Percentiles rank a stretch among this genome's conserved stretches.
Conservation (phyloP, 192 early-diverging fungal species). For the Coemansia sp. region DNA sequence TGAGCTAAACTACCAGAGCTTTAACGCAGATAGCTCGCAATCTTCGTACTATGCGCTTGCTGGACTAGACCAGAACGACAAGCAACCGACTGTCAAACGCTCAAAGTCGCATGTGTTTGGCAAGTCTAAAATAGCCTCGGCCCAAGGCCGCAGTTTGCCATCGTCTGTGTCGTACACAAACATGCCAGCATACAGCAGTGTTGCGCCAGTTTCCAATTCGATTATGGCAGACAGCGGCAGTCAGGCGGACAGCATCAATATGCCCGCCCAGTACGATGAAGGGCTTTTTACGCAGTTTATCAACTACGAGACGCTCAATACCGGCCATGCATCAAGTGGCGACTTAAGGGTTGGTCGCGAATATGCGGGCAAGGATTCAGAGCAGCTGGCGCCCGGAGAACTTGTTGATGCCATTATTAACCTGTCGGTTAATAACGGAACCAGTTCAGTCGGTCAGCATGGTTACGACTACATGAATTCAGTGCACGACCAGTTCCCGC, state of each 20-base stretch:
- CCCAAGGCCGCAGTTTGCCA: not conserved
- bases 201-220: not conserved
- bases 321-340: not conserved
- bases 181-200: not conserved
- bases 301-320: conserved; percentile 16
- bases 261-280: conserved; percentile 17
- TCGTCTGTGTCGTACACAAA: not conserved
- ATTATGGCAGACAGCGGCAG: not conserved
- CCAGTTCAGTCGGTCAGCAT: not conserved
- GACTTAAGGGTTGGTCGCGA: not conserved
- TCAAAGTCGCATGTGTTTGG: conserved; percentile 26
- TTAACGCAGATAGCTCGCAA: not conserved
- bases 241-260: not conserved
- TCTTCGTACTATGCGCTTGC: not conserved
- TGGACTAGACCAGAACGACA: not conserved
- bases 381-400: conserved; percentile 18
- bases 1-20: not conserved
- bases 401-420: conserved; percentile 42
- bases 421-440: conserved; percentile 25
- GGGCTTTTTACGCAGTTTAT: conserved; percentile 42
- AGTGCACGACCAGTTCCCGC: not conserved
- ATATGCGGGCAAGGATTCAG: conserved; percentile 1
- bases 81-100: conserved; percentile 5
- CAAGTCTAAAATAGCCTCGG: not conserved
- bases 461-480: not conserved